These are phyloP conservation scores for Capronia americana DNA, from an alignment of 2,329 filamentous ascomycete genomes.

Conservation along the genomic window DNA sequence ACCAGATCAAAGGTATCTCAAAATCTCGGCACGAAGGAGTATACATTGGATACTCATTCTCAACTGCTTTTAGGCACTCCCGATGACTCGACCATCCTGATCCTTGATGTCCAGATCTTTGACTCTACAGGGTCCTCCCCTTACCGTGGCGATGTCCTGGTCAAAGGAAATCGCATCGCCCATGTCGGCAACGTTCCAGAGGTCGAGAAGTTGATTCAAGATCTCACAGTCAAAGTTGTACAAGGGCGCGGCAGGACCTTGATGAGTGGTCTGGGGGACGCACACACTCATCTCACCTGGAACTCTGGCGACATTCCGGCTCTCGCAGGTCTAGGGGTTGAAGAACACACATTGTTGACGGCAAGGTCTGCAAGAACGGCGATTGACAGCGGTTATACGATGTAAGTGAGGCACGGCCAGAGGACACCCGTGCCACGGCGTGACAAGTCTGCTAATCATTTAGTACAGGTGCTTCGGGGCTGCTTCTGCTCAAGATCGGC, in stretches of 20 bases:
- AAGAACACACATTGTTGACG: slow-evolving; percentile 57
- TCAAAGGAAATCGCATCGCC: slow-evolving; percentile 47
- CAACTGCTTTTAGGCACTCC: slow-evolving; percentile 40
- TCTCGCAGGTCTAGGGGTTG: slow-evolving; percentile 52
- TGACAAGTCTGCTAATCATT: not conserved
- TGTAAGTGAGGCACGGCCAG: slow-evolving; percentile 41
- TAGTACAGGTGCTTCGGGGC: slow-evolving; percentile 51
- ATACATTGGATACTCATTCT: not conserved
- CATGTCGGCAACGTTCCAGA: slow-evolving; percentile 45
- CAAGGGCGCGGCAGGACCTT: slow-evolving; percentile 53
- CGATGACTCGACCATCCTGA: slow-evolving; percentile 44
- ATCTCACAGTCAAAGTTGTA: slow-evolving; percentile 47
- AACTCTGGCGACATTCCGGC: slow-evolving; percentile 52
- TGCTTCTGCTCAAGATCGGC: slow-evolving; percentile 53
- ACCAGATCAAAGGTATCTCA: slow-evolving; percentile 41
- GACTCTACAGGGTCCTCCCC: slow-evolving; percentile 49
- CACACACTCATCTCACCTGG: slow-evolving; percentile 58
- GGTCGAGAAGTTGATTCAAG: slow-evolving; percentile 40
- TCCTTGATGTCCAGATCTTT: slow-evolving; percentile 50
- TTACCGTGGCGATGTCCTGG: slow-evolving; percentile 49
- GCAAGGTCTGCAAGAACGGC: slow-evolving; percentile 52
- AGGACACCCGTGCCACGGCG: not conserved
- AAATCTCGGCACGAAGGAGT: not conserved
- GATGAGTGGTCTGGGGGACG: slow-evolving; percentile 58
- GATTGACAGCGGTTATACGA: slow-evolving; percentile 58